Conservation (phyloP, 306 rosid genomes). For the Gynostemma pentaphyllum region DNA sequence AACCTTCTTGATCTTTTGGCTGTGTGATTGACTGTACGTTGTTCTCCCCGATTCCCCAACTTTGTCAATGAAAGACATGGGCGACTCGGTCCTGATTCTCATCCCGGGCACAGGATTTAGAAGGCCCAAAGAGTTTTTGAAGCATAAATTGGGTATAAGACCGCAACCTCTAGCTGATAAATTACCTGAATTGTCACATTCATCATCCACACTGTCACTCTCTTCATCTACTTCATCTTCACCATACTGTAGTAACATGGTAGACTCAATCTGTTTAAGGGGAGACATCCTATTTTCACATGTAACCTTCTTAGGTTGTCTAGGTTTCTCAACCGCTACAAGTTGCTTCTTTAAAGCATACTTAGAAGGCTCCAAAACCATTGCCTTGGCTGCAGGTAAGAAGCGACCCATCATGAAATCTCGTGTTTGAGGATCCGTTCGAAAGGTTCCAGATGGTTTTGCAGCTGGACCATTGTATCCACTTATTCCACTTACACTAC, state of each 20-base stretch:
- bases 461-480: conserved; percentile 34
- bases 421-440: conserved; percentile 52
- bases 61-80: conserved; percentile 20
- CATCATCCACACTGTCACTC: conserved; percentile 43
- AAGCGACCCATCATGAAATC: conserved; percentile 93
- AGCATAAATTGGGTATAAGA: conserved; percentile 40
- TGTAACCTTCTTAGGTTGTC: conserved; percentile 32
- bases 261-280: conserved; percentile 23
- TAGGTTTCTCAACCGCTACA: conserved; percentile 39
- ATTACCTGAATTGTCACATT: conserved; percentile 27
- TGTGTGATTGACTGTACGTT: conserved; percentile 33
- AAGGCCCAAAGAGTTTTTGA: conserved; percentile 58
- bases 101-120: conserved; percentile 49
- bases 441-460: conserved; percentile 40
- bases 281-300: conserved; percentile 32
- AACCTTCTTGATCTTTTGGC: conserved; percentile 63
- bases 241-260: conserved; percentile 27
- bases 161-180: conserved; percentile 70
- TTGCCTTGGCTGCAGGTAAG: conserved; percentile 95
- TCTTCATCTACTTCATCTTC: conserved; percentile 42
- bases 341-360: conserved; percentile 53
- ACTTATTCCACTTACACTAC: conserved; percentile 56
- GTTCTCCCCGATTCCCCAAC: conserved; percentile 32
- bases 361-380: conserved; percentile 61
- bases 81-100: conserved; percentile 32